A percentile compares a stretch with the other conserved stretches of the same genome.
phyloP scores from a whole-genome alignment of 495 filamentous ascomycete genomes.

The Lophium mytilinum region DNA sequence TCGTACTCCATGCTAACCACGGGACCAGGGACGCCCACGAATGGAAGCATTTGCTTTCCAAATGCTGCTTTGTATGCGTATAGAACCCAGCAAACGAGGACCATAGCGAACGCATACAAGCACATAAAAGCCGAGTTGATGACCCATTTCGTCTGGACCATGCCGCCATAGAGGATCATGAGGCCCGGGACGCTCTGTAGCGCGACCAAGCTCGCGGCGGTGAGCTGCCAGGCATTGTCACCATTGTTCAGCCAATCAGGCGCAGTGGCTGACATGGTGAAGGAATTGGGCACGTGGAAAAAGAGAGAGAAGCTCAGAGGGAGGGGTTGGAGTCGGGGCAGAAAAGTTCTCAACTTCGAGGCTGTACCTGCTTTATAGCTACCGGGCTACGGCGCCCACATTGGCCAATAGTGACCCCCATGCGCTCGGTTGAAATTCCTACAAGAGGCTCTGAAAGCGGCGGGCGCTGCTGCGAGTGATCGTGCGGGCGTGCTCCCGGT shows the following conservation, averaged over 20 bases:
- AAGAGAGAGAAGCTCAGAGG: neutral
- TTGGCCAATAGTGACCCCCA: neutral
- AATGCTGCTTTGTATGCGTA: constrained; percentile 49
- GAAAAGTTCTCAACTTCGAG: too few relatives aligned
- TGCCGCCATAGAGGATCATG: constrained; percentile 47
- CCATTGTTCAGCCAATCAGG: constrained; percentile 43
- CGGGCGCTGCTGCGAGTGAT: neutral
- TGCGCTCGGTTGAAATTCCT: neutral
- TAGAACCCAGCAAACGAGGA: constrained; percentile 50
- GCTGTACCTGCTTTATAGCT: neutral
- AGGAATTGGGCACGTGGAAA: neutral
- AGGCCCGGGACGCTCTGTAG: constrained; percentile 48
- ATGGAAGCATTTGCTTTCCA: constrained; percentile 44
- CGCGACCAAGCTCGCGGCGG: constrained; percentile 46
- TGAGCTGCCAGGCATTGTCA: constrained; percentile 52
- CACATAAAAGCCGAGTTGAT: constrained; percentile 51
- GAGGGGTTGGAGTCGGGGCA: neutral
- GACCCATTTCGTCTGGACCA: constrained; percentile 52
- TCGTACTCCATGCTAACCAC: constrained; percentile 40
- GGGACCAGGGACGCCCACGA: constrained; percentile 45
- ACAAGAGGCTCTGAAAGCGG: neutral
- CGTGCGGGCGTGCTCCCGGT: neutral
- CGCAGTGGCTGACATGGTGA: constrained; percentile 14
- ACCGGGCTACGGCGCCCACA: neutral
- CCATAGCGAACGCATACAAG: constrained; percentile 48